Evolutionary conservation across 1,284 basidiomycete genomes (phyloP).

Genomic region (Fomitiporia mediterranea): DNA sequence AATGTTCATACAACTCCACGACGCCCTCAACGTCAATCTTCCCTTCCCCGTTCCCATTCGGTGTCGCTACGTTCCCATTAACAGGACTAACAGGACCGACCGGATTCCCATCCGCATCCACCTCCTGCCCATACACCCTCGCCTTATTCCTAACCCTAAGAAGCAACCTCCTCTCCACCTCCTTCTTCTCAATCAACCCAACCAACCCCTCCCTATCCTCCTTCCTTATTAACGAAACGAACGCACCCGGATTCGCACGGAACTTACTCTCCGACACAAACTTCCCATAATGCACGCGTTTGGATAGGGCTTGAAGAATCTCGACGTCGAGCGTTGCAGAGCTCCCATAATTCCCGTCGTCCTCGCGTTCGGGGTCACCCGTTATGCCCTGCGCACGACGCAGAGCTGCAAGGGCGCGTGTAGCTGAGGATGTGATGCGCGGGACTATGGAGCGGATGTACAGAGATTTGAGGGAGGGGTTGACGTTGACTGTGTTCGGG

Average conservation of each 20-base stretch:
- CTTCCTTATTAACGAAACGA: constrained; percentile 85
- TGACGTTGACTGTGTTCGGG: constrained; percentile 85
- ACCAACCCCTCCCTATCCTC: constrained; percentile 76
- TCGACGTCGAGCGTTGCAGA: constrained; percentile 94
- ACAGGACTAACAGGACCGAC: too few species aligned
- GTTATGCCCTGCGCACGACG: constrained; percentile 64
- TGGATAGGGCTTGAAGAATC: constrained; percentile 88
- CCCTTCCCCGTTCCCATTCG: constrained; percentile 25
- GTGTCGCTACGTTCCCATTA: constrained; percentile 27
- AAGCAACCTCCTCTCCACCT: constrained; percentile 88
- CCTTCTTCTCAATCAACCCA: constrained; percentile 91
- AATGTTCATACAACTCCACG: constrained; percentile 88
- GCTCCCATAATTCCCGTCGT: constrained; percentile 97
- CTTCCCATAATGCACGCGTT: constrained; percentile 99
- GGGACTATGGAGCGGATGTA: constrained; percentile 82
- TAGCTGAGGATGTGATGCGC: constrained; percentile 71
- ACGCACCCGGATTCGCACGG: constrained; percentile 74
- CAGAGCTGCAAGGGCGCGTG: constrained; percentile 51
- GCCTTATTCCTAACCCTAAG: constrained; percentile 88
- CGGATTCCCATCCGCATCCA: constrained; percentile 68
- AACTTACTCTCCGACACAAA: constrained; percentile 99
- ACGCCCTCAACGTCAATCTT: constrained; percentile 95
- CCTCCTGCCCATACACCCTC: constrained; percentile 86
- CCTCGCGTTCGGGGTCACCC: constrained; percentile 66
- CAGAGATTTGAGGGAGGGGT: constrained; percentile 84